Conservation (phyloP, 1,284 basidiomycete genomes). For the Trametes sp. region DNA sequence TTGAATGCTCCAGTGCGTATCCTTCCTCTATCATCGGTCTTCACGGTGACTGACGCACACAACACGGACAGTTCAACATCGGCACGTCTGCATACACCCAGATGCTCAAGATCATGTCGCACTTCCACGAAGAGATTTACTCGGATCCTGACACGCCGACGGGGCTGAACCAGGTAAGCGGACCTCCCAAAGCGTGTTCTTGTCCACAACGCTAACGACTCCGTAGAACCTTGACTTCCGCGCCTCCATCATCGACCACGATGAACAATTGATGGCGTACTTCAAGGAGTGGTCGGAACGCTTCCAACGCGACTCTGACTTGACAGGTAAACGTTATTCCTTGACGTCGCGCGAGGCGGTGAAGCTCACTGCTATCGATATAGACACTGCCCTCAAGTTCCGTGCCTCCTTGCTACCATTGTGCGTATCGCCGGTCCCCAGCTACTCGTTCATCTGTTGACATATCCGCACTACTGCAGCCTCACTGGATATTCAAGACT, state of each 20-base stretch:
- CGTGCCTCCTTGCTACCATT: constrained; percentile 78
- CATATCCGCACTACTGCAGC: constrained; percentile 48
- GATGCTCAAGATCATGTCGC: constrained; percentile 72
- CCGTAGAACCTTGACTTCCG: constrained; percentile 70
- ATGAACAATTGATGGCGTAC: constrained; percentile 62
- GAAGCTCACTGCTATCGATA: constrained; percentile 3
- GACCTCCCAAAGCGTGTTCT: constrained; percentile 2
- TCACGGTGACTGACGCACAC: too few species aligned
- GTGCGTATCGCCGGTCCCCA: constrained; percentile 51
- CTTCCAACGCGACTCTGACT: constrained; percentile 37
- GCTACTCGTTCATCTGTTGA: background rate
- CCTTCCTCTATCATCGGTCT: background rate
- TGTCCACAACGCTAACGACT: background rate
- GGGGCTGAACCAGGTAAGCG: constrained; percentile 76
- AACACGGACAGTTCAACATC: constrained; percentile 78
- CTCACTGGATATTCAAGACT: constrained; percentile 80
- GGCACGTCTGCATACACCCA: constrained; percentile 78
- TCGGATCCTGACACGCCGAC: constrained; percentile 74
- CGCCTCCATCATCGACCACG: constrained; percentile 65
- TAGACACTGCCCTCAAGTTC: constrained; percentile 68
- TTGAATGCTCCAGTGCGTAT: constrained; percentile 62
- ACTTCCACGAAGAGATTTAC: constrained; percentile 80
- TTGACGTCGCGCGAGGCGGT: background rate
- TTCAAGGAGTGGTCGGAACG: constrained; percentile 64
- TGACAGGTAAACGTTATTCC: constrained; percentile 26